Evolutionary conservation across 805 yeast species (phyloP).

Genomic region (Ogataea parapolymorpha): DNA sequence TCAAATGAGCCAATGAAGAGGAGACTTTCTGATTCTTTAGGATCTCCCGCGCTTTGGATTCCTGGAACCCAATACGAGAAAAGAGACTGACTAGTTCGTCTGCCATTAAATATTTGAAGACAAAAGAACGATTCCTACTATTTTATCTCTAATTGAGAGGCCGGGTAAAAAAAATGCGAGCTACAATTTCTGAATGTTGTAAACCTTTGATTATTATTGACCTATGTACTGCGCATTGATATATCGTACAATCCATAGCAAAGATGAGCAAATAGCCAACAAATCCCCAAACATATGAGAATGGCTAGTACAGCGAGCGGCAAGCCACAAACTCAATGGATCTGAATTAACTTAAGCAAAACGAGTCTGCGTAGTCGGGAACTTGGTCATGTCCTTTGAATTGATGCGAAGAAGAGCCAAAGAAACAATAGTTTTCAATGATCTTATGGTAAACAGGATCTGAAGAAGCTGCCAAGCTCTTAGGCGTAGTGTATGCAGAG

Average conservation of each 20-base stretch:
- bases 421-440: conserved; percentile 32
- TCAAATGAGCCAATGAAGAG: conserved; percentile 58
- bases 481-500: conserved; percentile 13
- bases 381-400: conserved; percentile 1
- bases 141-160: background rate
- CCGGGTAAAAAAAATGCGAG: background rate
- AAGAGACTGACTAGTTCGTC: conserved; percentile 35
- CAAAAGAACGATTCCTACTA: background rate
- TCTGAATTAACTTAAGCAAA: conserved; percentile 10
- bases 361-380: conserved; percentile 7
- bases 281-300: background rate
- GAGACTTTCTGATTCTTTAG: conserved; percentile 84
- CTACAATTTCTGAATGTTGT: background rate
- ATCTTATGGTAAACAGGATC: conserved; percentile 23
- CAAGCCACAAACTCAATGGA: background rate
- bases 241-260: conserved; percentile 2
- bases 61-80: conserved; percentile 60
- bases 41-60: conserved; percentile 73
- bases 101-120: background rate
- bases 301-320: conserved; percentile 1
- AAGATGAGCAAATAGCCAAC: background rate
- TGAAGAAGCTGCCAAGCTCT: conserved; percentile 2
- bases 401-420: conserved; percentile 22
- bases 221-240: background rate
- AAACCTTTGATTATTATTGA: background rate